Evolutionary conservation across 176 grass and related monocot genomes (phyloP).

Genomic region (barley (Hordeum vulgare)): DNA sequence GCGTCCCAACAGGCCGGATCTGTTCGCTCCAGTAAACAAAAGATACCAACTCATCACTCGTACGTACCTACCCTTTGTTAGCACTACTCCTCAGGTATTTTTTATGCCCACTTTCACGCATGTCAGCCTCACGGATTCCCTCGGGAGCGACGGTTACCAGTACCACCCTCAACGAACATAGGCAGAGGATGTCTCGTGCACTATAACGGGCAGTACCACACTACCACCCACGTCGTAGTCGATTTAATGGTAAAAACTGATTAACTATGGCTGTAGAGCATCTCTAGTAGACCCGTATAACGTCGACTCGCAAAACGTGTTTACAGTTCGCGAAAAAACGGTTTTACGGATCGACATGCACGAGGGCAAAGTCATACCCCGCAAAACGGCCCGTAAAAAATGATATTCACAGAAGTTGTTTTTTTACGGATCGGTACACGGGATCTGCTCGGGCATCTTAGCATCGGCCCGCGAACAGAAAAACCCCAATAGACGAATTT

Average conservation of each 20-base stretch:
- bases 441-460: no score
- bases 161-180: neutral
- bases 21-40: neutral
- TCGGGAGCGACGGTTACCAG: neutral
- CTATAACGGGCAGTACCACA: neutral
- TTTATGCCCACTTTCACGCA: neutral
- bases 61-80: neutral
- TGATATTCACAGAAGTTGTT: no score
- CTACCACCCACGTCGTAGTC: neutral
- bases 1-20: neutral
- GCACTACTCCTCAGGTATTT: no score
- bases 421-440: no score
- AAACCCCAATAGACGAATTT: no score
- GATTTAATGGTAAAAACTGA: neutral
- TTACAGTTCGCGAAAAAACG: no score
- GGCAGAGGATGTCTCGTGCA: neutral
- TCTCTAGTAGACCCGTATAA: no score
- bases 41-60: neutral
- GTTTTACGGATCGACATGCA: no score
- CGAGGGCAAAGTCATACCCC: no score
- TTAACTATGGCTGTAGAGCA: neutral
- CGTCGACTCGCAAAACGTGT: no score
- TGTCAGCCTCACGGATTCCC: slow-evolving; percentile 10
- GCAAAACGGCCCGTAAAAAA: no score
- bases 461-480: no score